These are phyloP conservation scores for Phycomyces blakesleeanus DNA, from an alignment of 192 early-diverging fungal genomes.

Conservation along the genomic window DNA sequence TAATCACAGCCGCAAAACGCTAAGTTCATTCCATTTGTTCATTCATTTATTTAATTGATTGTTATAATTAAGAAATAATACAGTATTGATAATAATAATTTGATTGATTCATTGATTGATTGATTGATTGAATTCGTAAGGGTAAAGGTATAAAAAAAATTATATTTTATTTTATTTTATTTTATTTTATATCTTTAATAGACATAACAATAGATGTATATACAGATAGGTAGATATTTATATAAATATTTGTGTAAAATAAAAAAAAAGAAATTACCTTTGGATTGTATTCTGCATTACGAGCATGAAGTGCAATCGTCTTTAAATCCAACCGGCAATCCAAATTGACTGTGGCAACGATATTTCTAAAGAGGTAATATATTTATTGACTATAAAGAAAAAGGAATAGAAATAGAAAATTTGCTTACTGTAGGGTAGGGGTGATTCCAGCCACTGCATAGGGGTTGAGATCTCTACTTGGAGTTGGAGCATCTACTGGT, in stretches of 20 bases:
- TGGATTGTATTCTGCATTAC: slow-evolving; percentile 99
- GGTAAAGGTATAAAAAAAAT: too few species aligned
- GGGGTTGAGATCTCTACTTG: slow-evolving; percentile 38
- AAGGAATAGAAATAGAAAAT: neutral
- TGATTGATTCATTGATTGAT: too few species aligned
- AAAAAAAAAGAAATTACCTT: slow-evolving; percentile 66
- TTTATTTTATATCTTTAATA: neutral
- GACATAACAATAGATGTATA: too few species aligned
- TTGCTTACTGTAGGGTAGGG: slow-evolving; percentile 62
- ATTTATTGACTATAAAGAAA: too few species aligned
- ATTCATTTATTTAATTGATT: too few species aligned
- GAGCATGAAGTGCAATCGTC: slow-evolving; percentile 97
- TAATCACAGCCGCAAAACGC: slow-evolving; percentile 99
- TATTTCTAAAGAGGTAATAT: slow-evolving; percentile 64
- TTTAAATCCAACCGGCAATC: slow-evolving; percentile 96
- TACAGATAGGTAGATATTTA: neutral
- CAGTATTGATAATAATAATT: too few species aligned
- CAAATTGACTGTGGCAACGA: slow-evolving; percentile 98
- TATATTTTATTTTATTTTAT: too few species aligned
- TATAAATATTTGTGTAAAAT: slow-evolving; percentile 1
- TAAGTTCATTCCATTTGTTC: too few species aligned
- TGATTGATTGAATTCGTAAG: slow-evolving; percentile 22
- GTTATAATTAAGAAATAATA: too few species aligned
- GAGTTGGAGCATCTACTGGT: slow-evolving; percentile 39
- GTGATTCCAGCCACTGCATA: slow-evolving; percentile 54